Evolutionary conservation across 2,329 filamentous ascomycete genomes (phyloP).

Genomic region (Fusarium praegraminearum): DNA sequence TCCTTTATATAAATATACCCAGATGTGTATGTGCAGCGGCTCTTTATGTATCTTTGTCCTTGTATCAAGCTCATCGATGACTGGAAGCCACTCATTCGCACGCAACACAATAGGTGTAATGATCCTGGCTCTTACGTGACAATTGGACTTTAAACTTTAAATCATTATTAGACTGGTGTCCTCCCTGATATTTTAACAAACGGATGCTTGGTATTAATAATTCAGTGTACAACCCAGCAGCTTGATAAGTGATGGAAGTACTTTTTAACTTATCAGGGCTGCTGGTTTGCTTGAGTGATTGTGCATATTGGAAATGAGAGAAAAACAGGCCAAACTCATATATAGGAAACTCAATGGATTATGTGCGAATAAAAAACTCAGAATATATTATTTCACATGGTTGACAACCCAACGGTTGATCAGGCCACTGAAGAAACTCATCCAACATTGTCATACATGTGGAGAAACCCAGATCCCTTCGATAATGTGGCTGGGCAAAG

Average conservation of each 20-base stretch:
- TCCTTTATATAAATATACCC: too few species aligned
- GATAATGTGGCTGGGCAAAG: background rate
- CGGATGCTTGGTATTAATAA: too few species aligned
- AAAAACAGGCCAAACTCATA: too few species aligned
- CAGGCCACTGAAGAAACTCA: background rate
- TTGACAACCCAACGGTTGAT: background rate
- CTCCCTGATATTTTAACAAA: too few species aligned
- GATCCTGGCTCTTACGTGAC: too few species aligned
- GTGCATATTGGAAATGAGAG: too few species aligned
- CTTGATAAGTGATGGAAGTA: too few species aligned
- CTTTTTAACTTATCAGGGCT: too few species aligned
- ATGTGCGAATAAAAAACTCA: fast-evolving
- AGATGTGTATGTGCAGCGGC: background rate
- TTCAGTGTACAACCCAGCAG: too few species aligned
- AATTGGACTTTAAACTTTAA: too few species aligned
- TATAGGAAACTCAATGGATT: background rate
- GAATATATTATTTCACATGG: background rate
- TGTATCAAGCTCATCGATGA: background rate
- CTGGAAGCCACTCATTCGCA: background rate
- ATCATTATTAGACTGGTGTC: too few species aligned
- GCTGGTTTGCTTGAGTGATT: too few species aligned
- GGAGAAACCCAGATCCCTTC: background rate
- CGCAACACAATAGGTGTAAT: background rate
- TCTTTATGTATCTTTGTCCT: background rate
- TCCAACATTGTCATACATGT: background rate